phyloP scores from a whole-genome alignment of 2,329 filamentous ascomycete genomes.

The Aureobasidium mangrovei region DNA sequence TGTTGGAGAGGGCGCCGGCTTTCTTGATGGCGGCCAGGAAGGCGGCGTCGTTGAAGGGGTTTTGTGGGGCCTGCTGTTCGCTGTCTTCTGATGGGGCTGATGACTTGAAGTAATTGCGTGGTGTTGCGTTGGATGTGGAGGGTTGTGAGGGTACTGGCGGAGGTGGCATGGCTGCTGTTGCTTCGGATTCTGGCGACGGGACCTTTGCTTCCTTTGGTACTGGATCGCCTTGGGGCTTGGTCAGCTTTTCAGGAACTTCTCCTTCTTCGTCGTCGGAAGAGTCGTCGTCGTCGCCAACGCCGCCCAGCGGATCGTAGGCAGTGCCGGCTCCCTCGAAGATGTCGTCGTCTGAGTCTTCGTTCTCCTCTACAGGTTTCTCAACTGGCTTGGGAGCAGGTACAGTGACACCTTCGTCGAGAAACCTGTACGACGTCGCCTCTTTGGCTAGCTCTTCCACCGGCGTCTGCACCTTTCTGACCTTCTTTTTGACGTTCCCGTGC shows the following conservation, averaged over 20 bases:
- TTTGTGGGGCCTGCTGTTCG: slow-evolving; percentile 16
- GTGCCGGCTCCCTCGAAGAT: slow-evolving; percentile 54
- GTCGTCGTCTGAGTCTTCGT: slow-evolving; percentile 42
- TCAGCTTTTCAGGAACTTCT: neutral
- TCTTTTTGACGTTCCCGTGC: slow-evolving; percentile 53
- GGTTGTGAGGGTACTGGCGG: slow-evolving; percentile 8
- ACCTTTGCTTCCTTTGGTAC: neutral
- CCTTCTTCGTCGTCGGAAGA: slow-evolving; percentile 18
- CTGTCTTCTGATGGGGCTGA: slow-evolving; percentile 12
- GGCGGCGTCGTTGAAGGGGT: slow-evolving; percentile 56
- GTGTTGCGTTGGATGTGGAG: neutral
- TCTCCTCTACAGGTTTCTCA: slow-evolving; percentile 18
- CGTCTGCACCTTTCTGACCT: slow-evolving; percentile 44
- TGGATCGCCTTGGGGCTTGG: neutral
- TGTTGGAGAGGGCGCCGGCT: slow-evolving; percentile 45
- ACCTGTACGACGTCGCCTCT: slow-evolving; percentile 20
- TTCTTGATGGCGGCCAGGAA: slow-evolving; percentile 80
- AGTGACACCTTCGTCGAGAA: slow-evolving; percentile 25
- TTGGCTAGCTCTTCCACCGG: slow-evolving; percentile 20
- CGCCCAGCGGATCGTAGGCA: slow-evolving; percentile 52
- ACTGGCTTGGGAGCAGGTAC: slow-evolving; percentile 38
- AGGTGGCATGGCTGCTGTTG: slow-evolving; percentile 13
- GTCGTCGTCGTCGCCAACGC: slow-evolving; percentile 39
- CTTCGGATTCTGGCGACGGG: neutral
- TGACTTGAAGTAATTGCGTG: slow-evolving; percentile 32